Evolutionary conservation across 2,329 filamentous ascomycete species (phyloP).

Genomic region (Fusarium incarnatum): DNA sequence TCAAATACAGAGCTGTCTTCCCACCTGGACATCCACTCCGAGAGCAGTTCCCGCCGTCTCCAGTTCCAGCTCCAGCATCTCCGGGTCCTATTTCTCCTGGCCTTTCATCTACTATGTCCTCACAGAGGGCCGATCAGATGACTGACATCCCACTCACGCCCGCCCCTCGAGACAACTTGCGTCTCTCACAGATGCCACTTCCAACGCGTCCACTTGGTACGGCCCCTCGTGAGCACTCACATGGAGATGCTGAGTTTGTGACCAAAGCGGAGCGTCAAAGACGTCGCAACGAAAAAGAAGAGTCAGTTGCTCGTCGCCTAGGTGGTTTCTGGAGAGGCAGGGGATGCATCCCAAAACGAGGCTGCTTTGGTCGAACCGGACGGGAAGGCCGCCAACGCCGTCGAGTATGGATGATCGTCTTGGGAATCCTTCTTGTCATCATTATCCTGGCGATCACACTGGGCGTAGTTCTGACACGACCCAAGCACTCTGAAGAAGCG

Average conservation of each 20-base stretch:
- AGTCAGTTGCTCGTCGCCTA: conserved; percentile 65
- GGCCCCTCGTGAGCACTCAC: conserved; percentile 59
- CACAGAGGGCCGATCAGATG: conserved; percentile 70
- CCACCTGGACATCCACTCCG: conserved; percentile 64
- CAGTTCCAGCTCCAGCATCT: conserved; percentile 58
- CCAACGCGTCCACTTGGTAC: conserved; percentile 60
- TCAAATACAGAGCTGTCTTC: conserved; percentile 68
- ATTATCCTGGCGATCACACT: conserved; percentile 70
- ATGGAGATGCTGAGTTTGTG: conserved; percentile 54
- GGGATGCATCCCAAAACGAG: conserved; percentile 70
- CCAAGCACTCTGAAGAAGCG: conserved; percentile 37
- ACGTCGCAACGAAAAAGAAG: conserved; percentile 73
- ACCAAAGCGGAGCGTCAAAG: conserved; percentile 64
- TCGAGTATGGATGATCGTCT: conserved; percentile 67
- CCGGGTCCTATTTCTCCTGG: conserved; percentile 73
- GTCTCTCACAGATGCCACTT: conserved; percentile 47
- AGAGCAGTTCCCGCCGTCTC: conserved; percentile 65
- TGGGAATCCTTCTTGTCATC: conserved; percentile 62
- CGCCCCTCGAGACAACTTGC: conserved; percentile 39
- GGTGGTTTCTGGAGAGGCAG: conserved; percentile 75
- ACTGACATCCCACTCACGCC: conserved; percentile 68
- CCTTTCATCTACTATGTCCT: conserved; percentile 70
- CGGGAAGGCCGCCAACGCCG: conserved; percentile 73
- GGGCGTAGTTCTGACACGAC: conserved; percentile 63
- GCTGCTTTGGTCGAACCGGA: conserved; percentile 73